phyloP scores from a whole-genome alignment of 2,329 filamentous ascomycete species.

The Waltergamsia citrina region DNA sequence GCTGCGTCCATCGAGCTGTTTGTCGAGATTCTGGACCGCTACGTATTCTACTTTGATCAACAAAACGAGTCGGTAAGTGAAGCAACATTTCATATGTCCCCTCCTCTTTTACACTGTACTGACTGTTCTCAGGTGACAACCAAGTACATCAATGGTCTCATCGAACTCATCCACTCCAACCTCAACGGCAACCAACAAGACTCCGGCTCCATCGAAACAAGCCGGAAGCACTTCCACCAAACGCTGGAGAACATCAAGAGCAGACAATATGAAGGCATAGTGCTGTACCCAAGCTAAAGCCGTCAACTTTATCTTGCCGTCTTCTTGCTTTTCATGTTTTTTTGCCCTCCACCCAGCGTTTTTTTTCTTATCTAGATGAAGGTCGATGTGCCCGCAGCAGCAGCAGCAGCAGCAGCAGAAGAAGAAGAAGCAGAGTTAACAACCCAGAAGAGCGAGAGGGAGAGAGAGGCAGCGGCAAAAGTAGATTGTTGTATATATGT shows the following conservation, averaged over 20 bases:
- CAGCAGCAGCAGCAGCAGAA: too few relatives aligned
- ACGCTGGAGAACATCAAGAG: constrained; percentile 90
- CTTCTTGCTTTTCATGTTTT: too few relatives aligned
- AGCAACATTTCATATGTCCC: background rate
- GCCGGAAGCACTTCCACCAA: constrained; percentile 86
- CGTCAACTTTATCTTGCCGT: background rate
- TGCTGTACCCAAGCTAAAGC: constrained; percentile 49
- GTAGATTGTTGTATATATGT: constrained; percentile 6
- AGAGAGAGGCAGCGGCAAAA: background rate
- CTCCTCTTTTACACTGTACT: background rate
- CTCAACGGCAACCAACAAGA: constrained; percentile 77
- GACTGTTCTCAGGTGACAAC: constrained; percentile 57
- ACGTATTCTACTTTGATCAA: constrained; percentile 99
- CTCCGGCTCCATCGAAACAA: constrained; percentile 74
- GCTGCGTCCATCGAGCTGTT: constrained; percentile 95
- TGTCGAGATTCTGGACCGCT: constrained; percentile 95
- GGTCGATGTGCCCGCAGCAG: too few relatives aligned
- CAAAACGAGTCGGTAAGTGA: constrained; percentile 85
- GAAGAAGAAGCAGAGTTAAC: background rate
- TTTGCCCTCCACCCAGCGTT: background rate
- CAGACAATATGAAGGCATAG: constrained; percentile 86
- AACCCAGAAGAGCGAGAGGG: background rate
- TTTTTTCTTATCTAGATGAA: background rate
- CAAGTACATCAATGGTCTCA: constrained; percentile 95
- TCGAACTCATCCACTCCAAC: constrained; percentile 97